These are phyloP conservation scores for Chamaecrista fasciculata DNA, from an alignment of 306 rosid species.

Conservation along the genomic window DNA sequence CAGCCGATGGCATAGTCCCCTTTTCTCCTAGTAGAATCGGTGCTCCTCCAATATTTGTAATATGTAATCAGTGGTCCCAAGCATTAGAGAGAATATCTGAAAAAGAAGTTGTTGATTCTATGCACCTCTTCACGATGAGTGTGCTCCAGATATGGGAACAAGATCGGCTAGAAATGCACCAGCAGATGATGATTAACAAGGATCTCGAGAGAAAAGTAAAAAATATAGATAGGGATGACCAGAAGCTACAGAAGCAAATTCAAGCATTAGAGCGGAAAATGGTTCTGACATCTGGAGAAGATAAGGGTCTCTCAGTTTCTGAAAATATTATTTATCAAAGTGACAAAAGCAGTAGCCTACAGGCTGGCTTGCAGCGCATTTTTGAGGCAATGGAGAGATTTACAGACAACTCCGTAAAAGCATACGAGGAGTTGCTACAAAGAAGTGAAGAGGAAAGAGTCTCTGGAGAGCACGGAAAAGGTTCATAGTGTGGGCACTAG, in stretches of 20 bases:
- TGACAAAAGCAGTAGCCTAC: constrained; percentile 78
- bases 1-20: constrained; percentile 83
- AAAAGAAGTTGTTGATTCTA: constrained; percentile 81
- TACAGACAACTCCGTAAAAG: constrained; percentile 60
- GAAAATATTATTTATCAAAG: constrained; percentile 68
- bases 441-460: constrained; percentile 63
- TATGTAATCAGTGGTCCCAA: constrained; percentile 96
- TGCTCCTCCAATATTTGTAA: constrained; percentile 86
- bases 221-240: constrained; percentile 79
- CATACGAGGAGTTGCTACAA: constrained; percentile 80
- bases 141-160: constrained; percentile 91
- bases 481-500: constrained; percentile 39
- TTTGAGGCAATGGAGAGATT: constrained; percentile 98
- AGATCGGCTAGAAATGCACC: constrained; percentile 69
- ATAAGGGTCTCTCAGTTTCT: constrained; percentile 45
- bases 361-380: constrained; percentile 79
- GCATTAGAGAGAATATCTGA: constrained; percentile 87
- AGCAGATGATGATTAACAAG: constrained; percentile 61
- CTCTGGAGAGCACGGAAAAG: constrained; percentile 39
- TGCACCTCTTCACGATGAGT: constrained; percentile 71
- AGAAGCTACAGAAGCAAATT: constrained; percentile 79
- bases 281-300: constrained; percentile 55
- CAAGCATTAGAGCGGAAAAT: constrained; percentile 81
- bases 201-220: constrained; percentile 75
- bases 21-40: constrained; percentile 97